Percentiles rank a stretch among this genome's conserved stretches.
Evolutionary conservation across 768 basidiomycete species (phyloP).

Genomic region (Mycena kentingensis): DNA sequence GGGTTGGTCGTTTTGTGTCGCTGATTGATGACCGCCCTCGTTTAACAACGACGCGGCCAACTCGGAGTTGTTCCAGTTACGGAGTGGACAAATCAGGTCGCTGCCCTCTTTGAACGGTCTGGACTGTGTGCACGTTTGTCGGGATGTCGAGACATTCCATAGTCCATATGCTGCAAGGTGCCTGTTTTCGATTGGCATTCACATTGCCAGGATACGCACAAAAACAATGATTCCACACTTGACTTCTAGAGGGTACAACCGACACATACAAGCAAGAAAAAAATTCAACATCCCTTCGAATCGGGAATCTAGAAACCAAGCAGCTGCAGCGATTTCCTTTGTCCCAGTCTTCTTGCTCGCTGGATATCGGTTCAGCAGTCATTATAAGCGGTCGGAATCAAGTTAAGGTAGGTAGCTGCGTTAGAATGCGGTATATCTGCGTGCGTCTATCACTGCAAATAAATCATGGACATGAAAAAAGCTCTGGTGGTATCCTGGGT

Average conservation of each 20-base stretch:
- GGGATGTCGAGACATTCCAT: too few relatives aligned
- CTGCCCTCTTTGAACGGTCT: too few relatives aligned
- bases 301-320: background rate
- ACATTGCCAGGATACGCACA: background rate
- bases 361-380: background rate
- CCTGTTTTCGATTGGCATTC: too few relatives aligned
- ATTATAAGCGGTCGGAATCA: background rate
- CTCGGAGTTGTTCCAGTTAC: too few relatives aligned
- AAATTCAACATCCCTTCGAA: background rate
- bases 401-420: conserved; percentile 5
- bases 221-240: background rate
- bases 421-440: conserved; percentile 22
- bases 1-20: too few relatives aligned
- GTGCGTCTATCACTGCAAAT: conserved; percentile 25
- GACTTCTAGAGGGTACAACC: too few relatives aligned
- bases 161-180: too few relatives aligned
- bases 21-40: too few relatives aligned
- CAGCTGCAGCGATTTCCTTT: background rate
- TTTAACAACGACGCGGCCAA: too few relatives aligned
- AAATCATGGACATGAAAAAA: conserved; percentile 8
- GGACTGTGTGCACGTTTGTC: too few relatives aligned
- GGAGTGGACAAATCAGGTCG: too few relatives aligned
- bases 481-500: conserved; percentile 16
- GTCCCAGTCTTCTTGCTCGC: conserved; percentile 2
- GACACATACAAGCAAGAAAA: too few relatives aligned